Base-by-base conservation (phyloP, 768 basidiomycete genomes). In the Obba rivulosa region DNA sequence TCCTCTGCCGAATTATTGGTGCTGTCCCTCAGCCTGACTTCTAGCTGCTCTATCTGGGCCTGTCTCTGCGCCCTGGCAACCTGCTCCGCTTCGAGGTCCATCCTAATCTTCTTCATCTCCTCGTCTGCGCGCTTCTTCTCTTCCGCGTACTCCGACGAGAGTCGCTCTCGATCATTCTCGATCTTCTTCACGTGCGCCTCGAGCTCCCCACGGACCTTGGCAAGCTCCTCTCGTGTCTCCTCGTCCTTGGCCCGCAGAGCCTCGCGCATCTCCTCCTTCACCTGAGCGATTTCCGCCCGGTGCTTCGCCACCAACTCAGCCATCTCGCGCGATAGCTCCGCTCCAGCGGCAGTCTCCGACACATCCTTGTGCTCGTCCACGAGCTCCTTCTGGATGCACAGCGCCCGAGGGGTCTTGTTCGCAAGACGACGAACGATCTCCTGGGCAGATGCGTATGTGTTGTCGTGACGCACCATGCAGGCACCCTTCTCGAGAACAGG, bases 401-500 rank as follows among this genome's bases (percentile, higher is more conserved):
- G 66, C 2, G 72, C 66, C 3, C 68, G 53, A 0, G 79, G 72
- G 22, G 62, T 61, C 4, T 63, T 69, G 18, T 64, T 61, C 16
- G 75, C 55, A 49, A 82, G 59, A 34, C 66, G 64, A 4, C 67
- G 66, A 0, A 82, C 52, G 47, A 79, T 67, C 5, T 52, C 49
- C 0, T 64, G 69, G 0, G 74, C 72, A 2, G 75, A 76, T 16
- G 66, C 50, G 4, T 67, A 49, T 3, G 67, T 70, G 39, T 68
- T 69, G 28, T 59, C 48, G 48, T 79, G 74, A 18, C 77, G 74
- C n/a, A 67, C 51, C 9, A 79, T 49, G 5, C 59, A 54, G 1
- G 77, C 77, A n/a, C 76, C 73, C 53, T 72, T 74, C n/a, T 75
- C 70, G 10, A 80, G 92, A n/a, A 98, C 85, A 17, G 90, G 80